Evolutionary conservation across 2,329 filamentous ascomycete species (phyloP), one percentile per base, ranked within the genome.

Genomic region (Zelopaecilomyces penicillatus): DNA sequence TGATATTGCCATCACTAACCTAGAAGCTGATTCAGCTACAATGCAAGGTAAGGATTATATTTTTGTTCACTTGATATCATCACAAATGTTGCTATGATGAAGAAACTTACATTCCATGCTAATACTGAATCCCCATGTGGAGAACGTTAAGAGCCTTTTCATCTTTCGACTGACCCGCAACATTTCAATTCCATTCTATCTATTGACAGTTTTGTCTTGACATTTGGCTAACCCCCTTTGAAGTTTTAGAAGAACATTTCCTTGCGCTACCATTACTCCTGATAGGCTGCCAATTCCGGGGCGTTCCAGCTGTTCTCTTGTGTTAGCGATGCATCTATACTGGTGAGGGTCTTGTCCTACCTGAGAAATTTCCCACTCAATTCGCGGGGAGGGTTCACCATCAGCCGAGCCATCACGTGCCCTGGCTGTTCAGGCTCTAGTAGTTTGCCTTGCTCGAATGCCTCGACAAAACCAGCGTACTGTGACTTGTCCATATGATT

Each of bases 391-490:
- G 80, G 85, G 39, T 75, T 70, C 11, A 87, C 62, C 1, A 82
- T 83, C 50, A 97, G 70, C 56, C 78, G 84, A 3, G 89, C 90
- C 65, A 97, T 91, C 9, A 96, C 87, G 63, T 82, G 70, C 0
- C 88, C 91, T 0, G 91, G 87, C 65, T 89, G 83, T 56, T 95
- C 87, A 0, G 90, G 87, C 64, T 76, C 81, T 51, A 96, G 69
- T 41, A 97, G 66, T 41, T 76, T 76, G 10, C 89, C 89, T 5
- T 76, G 73, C 52, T 80, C 75, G 59, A 89, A 83, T 11, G 85
- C 74, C 1, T 77, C 70, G 9, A 78, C 70, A 56, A 97, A 97
- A 29, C 67, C 71, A 6, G 75, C 70, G 62, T 93, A 84, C 46
- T 80, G 76, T 5, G 66, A 60, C 43, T 69, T 60, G 41, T 70